Conservation (phyloP, 331 rosid species). For the Malus hybrid region DNA sequence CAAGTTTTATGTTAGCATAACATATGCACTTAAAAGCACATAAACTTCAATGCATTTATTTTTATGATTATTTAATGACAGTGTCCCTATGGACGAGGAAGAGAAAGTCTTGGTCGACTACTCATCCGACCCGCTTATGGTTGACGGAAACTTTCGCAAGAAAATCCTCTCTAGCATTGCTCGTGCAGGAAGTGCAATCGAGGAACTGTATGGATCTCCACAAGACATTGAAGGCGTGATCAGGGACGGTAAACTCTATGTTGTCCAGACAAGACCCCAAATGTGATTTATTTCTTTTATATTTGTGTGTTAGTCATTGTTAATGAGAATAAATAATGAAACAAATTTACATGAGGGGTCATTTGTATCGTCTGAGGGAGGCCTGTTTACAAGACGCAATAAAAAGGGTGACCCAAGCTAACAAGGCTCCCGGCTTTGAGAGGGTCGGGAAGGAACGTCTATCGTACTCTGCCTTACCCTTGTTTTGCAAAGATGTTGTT, state of each 20-base stretch:
- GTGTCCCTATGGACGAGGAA: slow-evolving; percentile 95
- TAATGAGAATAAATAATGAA: neutral
- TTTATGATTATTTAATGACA: slow-evolving; percentile 3
- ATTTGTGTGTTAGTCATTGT: neutral
- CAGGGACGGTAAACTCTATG: slow-evolving; percentile 76
- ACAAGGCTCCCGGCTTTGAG: no score
- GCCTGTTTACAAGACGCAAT: neutral
- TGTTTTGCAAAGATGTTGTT: no score
- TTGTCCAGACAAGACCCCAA: slow-evolving; percentile 97
- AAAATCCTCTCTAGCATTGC: slow-evolving; percentile 83
- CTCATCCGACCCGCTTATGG: slow-evolving; percentile 59
- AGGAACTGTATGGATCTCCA: slow-evolving; percentile 77
- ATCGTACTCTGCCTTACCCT: no score
- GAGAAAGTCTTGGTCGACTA: slow-evolving; percentile 78
- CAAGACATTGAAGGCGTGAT: slow-evolving; percentile 97
- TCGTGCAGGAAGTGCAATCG: slow-evolving; percentile 79
- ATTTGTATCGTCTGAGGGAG: neutral
- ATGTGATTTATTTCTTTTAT: slow-evolving; percentile 40
- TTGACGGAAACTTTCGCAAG: slow-evolving; percentile 54
- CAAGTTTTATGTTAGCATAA: neutral
- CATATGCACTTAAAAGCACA: neutral
- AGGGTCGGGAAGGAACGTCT: no score
- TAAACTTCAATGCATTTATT: neutral
- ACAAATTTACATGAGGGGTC: neutral
- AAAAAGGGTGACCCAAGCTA: no score